A percentile compares a stretch with the other conserved stretches of the same genome.
Conservation (phyloP, 768 basidiomycete species). For the Tephrocybe rancida region DNA sequence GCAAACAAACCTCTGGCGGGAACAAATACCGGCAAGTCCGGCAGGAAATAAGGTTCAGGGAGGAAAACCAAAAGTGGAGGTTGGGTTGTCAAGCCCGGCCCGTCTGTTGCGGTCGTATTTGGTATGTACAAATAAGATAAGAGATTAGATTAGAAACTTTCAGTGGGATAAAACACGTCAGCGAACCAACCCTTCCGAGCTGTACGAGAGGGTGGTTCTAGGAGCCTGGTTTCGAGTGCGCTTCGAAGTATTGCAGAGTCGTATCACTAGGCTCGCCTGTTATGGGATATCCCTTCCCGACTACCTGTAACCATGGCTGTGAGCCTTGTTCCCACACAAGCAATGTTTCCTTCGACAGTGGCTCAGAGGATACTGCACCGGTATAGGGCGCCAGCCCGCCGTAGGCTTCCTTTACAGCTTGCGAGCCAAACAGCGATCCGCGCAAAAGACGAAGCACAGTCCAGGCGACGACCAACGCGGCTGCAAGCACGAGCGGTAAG, state of each 20-base stretch:
- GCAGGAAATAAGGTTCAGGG: too few species aligned
- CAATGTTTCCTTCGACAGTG: constrained; percentile 1
- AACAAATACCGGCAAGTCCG: too few species aligned
- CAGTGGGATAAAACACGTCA: too few species aligned
- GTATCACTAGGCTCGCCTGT: constrained; percentile 7
- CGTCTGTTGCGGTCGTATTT: too few species aligned
- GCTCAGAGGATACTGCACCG: background rate
- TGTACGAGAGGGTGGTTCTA: too few species aligned
- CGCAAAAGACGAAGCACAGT: background rate
- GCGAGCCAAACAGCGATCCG: constrained; percentile 3
- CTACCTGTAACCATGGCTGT: constrained; percentile 7
- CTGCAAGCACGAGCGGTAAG: constrained; percentile 16
- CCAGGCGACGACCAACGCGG: constrained; percentile 14
- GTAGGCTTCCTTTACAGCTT: constrained; percentile 1
- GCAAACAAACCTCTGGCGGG: too few species aligned
- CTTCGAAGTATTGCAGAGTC: constrained; percentile 10
- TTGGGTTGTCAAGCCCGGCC: too few species aligned
- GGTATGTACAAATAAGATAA: too few species aligned
- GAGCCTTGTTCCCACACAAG: constrained; percentile 10
- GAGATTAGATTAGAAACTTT: too few species aligned
- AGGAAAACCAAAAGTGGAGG: too few species aligned
- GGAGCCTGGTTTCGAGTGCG: constrained; percentile 1
- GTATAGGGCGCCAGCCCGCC: constrained; percentile 7
- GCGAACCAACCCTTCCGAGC: too few species aligned
- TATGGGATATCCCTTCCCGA: constrained; percentile 9